Conservation (phyloP, 2,329 filamentous ascomycete species). For the Passalora sequoiae region DNA sequence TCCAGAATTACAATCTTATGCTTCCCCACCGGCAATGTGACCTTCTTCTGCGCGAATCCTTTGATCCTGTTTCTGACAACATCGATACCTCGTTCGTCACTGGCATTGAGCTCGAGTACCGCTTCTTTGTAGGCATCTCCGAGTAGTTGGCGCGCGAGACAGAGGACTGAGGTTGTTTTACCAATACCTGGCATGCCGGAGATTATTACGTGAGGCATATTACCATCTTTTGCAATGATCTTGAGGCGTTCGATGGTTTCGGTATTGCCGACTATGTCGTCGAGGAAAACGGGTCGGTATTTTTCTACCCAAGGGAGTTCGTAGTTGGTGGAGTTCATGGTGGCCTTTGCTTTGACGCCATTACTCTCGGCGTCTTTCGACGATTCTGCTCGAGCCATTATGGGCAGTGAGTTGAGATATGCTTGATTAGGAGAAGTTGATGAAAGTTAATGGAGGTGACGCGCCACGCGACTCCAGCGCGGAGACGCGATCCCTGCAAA, state of each 20-base stretch:
- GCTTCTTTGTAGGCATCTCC: slow-evolving; percentile 96
- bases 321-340: slow-evolving; percentile 48
- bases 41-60: slow-evolving; percentile 97
- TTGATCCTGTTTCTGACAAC: slow-evolving; percentile 97
- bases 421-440: not conserved
- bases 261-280: slow-evolving; percentile 95
- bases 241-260: slow-evolving; percentile 96
- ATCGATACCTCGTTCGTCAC: slow-evolving; percentile 93
- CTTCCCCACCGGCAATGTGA: slow-evolving; percentile 80
- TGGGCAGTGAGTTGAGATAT: not conserved
- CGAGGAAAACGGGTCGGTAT: slow-evolving; percentile 88
- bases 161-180: slow-evolving; percentile 94
- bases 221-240: slow-evolving; percentile 96
- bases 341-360: slow-evolving; percentile 39
- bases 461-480: not conserved
- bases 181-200: slow-evolving; percentile 99
- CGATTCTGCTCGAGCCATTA: slow-evolving; percentile 45
- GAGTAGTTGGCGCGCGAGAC: slow-evolving; percentile 83
- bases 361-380: slow-evolving; percentile 45
- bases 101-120: slow-evolving; percentile 91
- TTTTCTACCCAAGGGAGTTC: slow-evolving; percentile 96
- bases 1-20: slow-evolving; percentile 98
- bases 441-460: not conserved
- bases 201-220: slow-evolving; percentile 99
- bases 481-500: too few species aligned